Evolutionary conservation across 2,329 filamentous ascomycete species (phyloP), one percentile per base, ranked within the genome.

Genomic region (Beauveria sp.): DNA sequence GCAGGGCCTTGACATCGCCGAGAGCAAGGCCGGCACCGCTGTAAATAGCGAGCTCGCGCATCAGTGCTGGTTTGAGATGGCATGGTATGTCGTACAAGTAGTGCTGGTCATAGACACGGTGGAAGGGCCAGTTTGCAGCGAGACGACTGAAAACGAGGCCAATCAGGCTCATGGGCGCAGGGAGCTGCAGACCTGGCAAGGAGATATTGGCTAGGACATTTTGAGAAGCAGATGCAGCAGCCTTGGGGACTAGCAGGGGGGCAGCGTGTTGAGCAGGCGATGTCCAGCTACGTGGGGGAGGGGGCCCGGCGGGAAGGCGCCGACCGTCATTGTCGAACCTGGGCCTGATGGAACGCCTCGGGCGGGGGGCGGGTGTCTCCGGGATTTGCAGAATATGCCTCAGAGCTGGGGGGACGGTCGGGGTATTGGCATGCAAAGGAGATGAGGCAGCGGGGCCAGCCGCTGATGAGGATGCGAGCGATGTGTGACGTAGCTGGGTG

Each of bases 361-460:
- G 81, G 28, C 71, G 70, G 30, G 81, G 81, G 10, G 77, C 70
- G 26, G 82, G 82, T 30, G 80, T 80, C 67, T 85, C 83, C 62
- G 83, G 83, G 61, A 86, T 78, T 67, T 83, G 79, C 57, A 87
- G 79, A 63, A 87, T 80, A 63, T 81, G 77, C 63, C 83, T 80
- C 67, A 87, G 79, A 58, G 78, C 74, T 5, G 85, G 84, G 58
- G 58, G 85, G 2, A 87, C 77, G 63, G 81, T 85, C n/a, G 81
- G 83, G 38, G 72, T 68, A 61, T 71, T 70, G 54, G 71, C 67
- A 62, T 71, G 67, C 64, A 68, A 66, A 62, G 68, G 46, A 34
- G 40, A 46, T 10, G 49, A 46, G n/a, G 28, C 51, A 34, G 51
- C 63, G 60, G 66, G 65, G 63, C 65, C 65, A 60, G 64, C 64